phyloP scores from a whole-genome alignment of 495 filamentous ascomycete genomes.

The Xylaria cubensis region DNA sequence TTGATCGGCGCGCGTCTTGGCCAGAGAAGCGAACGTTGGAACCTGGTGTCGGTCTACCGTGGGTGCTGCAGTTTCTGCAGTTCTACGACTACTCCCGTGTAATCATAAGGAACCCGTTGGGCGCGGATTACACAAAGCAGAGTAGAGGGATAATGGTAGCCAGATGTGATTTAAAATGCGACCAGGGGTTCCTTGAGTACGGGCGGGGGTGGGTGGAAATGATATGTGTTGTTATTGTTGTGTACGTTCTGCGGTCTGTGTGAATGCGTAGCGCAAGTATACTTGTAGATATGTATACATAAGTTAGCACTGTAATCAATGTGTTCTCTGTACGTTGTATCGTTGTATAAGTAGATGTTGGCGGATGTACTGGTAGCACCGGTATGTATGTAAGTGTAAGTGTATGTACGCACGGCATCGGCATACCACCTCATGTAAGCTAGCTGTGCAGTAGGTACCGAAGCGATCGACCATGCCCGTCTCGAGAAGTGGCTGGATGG shows the following conservation, averaged over 20 bases:
- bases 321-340: neutral
- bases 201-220: conserved; percentile 6
- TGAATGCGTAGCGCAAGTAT: neutral
- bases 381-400: conserved; percentile 1
- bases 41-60: neutral
- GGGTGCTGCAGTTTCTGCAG: conserved; percentile 4
- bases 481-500: neutral
- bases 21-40: neutral
- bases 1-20: conserved; percentile 4
- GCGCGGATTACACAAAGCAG: conserved; percentile 12
- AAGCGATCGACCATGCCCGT: neutral
- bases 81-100: conserved; percentile 11
- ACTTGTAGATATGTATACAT: neutral
- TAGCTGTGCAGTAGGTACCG: conserved; percentile 9
- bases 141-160: neutral
- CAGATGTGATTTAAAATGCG: conserved; percentile 8
- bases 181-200: conserved; percentile 12
- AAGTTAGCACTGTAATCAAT: neutral
- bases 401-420: conserved; percentile 27
- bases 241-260: neutral
- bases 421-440: conserved; percentile 23
- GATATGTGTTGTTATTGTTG: conserved; percentile 9
- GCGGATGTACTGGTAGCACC: neutral
- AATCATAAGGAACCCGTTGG: conserved; percentile 5
- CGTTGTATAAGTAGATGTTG: neutral